Percentiles rank a stretch among this genome's conserved stretches.
phyloP scores from a whole-genome alignment of 2,329 filamentous ascomycete species.

The Pseudogymnoascus sp. region DNA sequence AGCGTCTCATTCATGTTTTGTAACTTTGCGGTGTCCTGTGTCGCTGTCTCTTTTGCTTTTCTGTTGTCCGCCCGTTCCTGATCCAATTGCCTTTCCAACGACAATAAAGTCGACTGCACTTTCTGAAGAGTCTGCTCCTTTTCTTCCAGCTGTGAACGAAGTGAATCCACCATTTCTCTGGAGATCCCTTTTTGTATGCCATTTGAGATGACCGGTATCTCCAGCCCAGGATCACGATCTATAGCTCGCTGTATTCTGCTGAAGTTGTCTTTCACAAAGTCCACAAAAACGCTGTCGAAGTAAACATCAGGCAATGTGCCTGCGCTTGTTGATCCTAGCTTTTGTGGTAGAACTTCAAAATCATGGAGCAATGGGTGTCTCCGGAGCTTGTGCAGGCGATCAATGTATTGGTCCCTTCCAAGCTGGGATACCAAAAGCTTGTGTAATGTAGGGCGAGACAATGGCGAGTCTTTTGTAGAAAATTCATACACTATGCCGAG shows the following conservation, averaged over 20 bases:
- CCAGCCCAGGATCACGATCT: conserved; percentile 81
- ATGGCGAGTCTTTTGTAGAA: conserved; percentile 91
- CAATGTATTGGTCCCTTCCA: conserved; percentile 79
- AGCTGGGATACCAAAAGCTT: conserved; percentile 68
- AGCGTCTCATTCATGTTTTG: conserved; percentile 56
- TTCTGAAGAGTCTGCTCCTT: conserved; percentile 49
- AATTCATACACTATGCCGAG: conserved; percentile 92
- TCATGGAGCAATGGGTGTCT: conserved; percentile 74
- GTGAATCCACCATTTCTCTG: conserved; percentile 80
- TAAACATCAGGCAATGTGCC: conserved; percentile 67
- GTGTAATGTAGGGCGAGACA: conserved; percentile 73
- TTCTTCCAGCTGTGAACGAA: conserved; percentile 69
- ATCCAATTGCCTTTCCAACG: conserved; percentile 48
- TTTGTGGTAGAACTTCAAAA: conserved; percentile 78
- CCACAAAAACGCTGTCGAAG: conserved; percentile 79
- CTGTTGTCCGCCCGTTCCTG: conserved; percentile 69
- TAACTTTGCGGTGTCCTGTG: conserved; percentile 42
- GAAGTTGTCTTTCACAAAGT: conserved; percentile 95
- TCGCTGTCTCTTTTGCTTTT: conserved; percentile 51
- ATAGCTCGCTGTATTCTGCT: conserved; percentile 76
- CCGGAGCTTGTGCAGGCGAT: conserved; percentile 69
- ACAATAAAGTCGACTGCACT: conserved; percentile 37
- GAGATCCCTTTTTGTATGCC: conserved; percentile 84
- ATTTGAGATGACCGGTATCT: conserved; percentile 72
- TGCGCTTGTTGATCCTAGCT: conserved; percentile 43